Conservation (phyloP, 768 basidiomycete species). For the Rhodotorula kratochvilovae region DNA sequence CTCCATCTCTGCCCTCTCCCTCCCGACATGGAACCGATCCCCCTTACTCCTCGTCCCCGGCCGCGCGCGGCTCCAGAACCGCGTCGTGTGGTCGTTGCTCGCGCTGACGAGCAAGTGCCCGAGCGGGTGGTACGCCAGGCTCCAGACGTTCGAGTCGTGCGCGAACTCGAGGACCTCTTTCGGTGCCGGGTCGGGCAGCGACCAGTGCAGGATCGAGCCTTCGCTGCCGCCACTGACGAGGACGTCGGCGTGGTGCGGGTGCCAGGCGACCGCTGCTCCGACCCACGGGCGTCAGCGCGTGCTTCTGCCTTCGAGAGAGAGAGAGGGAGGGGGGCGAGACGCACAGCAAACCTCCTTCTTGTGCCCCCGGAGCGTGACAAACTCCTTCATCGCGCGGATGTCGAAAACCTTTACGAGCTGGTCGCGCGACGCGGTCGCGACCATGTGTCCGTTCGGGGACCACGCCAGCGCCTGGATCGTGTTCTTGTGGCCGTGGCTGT, state of each 20-base stretch:
- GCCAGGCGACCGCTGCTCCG: constrained; percentile 79
- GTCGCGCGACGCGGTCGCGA: constrained; percentile 92
- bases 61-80: constrained; percentile 80
- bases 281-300: not conserved
- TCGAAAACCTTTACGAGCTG: constrained; percentile 94
- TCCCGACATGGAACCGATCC: constrained; percentile 51
- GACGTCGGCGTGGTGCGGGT: constrained; percentile 78
- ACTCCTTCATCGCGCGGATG: constrained; percentile 96
- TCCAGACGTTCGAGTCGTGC: constrained; percentile 91
- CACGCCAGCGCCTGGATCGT: constrained; percentile 88
- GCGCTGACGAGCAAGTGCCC: constrained; percentile 90
- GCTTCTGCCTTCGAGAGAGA: fast-evolving
- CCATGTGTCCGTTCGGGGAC: constrained; percentile 89
- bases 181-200: constrained; percentile 55
- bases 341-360: constrained; percentile 96
- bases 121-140: constrained; percentile 87
- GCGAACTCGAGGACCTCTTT: constrained; percentile 73
- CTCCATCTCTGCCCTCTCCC: constrained; percentile 73
- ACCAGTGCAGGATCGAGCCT: constrained; percentile 92
- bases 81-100: constrained; percentile 96
- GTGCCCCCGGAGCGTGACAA: constrained; percentile 86
- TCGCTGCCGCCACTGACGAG: constrained; percentile 92
- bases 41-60: constrained; percentile 33
- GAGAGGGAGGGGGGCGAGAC: constrained; percentile 44
- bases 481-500: constrained; percentile 92